A percentile compares a stretch with the other conserved stretches of the same genome.
These are phyloP conservation scores for Lasiodiplodia citricola DNA, from an alignment of 2,329 filamentous ascomycete genomes.

Conservation along the genomic window DNA sequence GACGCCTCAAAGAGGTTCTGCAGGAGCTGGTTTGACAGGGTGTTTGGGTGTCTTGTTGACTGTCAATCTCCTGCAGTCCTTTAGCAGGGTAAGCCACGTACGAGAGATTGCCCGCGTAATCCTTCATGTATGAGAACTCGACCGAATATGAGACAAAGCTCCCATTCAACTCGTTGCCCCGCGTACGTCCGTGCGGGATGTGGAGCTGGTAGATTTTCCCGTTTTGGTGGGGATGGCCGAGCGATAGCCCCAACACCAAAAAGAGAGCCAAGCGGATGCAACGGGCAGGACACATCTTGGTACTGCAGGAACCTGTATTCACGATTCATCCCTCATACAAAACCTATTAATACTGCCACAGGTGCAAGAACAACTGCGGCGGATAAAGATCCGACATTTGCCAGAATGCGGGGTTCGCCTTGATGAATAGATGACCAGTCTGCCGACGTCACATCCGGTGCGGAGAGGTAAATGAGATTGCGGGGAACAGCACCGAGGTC, in stretches of 20 bases:
- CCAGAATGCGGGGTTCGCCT: not conserved
- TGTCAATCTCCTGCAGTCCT: not conserved
- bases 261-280: not conserved
- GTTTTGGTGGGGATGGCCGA: not conserved
- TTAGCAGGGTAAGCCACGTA: too few relatives aligned
- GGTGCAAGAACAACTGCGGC: not conserved
- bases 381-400: not conserved
- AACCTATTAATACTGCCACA: not conserved
- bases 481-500: too few relatives aligned
- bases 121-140: not conserved
- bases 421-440: not conserved
- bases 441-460: not conserved
- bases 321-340: rapidly evolving
- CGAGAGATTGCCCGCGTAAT: too few relatives aligned
- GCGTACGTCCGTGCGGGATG: too few relatives aligned
- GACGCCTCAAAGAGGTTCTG: not conserved
- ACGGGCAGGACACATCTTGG: not conserved
- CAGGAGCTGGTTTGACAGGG: not conserved
- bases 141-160: not conserved
- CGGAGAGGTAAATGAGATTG: too few relatives aligned
- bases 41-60: not conserved
- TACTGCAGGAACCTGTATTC: not conserved
- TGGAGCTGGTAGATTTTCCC: not conserved
- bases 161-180: not conserved
- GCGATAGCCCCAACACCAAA: not conserved